Base-by-base conservation (phyloP, 441 rosid genomes). In the Adansonia madagascariensis region DNA sequence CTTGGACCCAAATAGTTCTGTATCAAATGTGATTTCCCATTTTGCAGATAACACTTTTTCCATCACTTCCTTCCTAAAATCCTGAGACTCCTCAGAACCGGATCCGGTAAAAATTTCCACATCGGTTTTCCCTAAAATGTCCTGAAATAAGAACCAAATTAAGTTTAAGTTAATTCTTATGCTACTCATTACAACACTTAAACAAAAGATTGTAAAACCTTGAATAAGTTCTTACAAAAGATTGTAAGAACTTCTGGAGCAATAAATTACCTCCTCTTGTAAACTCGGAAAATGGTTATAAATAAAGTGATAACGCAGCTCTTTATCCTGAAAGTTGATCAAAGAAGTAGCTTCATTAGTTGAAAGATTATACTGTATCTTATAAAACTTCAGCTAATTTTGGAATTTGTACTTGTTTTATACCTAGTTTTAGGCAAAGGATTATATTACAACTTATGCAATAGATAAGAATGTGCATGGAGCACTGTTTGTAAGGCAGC, bases 21-120 rank as follows among this genome's bases (percentile, higher is more conserved):
- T 95, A 62, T 91, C 97, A 7, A 95, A 95, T 12, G 96, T 91
- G 52, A 95, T 91, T 83, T 95, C 98, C 79, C 98, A 85, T 86
- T 95, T 95, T 68, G 98, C 93, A 67, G 98, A 91, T 69, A 85
- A 73, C 49, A 95, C 94, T 81, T 87, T 95, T 79, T 92, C 96
- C 80, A 95, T 71, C 69, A 95, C 99, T 83, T 95, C 98, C 78
- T 88, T 83, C 83, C 93, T 93, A 84, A 95, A 93, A 62, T 95
- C 97, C 79, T 95, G 91, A 76, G 97, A 92, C 77, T 95, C 99
- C 87, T 87, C 91, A 4, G 92, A 98, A 46, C 99, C 99, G 75
- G 89, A 78, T 71, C 99, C 99, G 0, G 90, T 69, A 80, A 95
- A 95, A 57, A 95, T 95, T 82, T 95, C 99, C 24, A 90, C 79